A percentile compares a stretch with the other conserved stretches of the same genome.
Evolutionary conservation across 352 stramenopile genomes (phyloP).

Genomic region (Pythium insidiosum): DNA sequence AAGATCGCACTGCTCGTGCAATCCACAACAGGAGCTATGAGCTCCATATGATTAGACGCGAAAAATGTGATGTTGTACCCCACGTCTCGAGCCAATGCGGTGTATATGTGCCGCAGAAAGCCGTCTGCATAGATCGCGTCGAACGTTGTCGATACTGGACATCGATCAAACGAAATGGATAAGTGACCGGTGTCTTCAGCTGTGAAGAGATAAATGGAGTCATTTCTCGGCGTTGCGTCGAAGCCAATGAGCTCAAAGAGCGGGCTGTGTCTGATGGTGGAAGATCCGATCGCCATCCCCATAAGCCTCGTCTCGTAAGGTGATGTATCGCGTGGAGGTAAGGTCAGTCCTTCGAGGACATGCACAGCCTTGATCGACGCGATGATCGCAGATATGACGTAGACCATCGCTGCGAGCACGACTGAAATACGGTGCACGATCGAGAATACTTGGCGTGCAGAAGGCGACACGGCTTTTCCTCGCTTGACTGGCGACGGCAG

Average conservation of each 20-base stretch:
- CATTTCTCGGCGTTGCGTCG: not conserved
- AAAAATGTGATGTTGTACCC: conserved; percentile 13
- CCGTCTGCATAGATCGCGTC: conserved; percentile 3
- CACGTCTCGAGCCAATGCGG: conserved; percentile 1
- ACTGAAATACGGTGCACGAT: not conserved
- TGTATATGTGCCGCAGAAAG: conserved; percentile 9
- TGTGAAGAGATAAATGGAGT: not conserved
- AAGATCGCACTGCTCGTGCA: conserved; percentile 2
- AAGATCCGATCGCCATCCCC: too few relatives aligned
- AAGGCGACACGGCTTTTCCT: not conserved
- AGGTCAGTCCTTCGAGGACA: not conserved
- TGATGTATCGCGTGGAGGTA: not conserved
- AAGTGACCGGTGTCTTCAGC: too few relatives aligned
- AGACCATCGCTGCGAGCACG: not conserved
- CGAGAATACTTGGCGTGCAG: not conserved
- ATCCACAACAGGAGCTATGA: conserved; percentile 3
- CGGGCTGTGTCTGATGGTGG: not conserved
- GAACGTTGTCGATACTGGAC: not conserved
- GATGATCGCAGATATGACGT: not conserved
- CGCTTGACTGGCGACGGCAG: not conserved
- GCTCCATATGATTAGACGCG: not conserved
- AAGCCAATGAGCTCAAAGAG: not conserved
- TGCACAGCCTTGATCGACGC: not conserved
- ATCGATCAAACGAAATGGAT: not conserved
- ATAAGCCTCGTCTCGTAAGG: not conserved